These are phyloP conservation scores for Hemisphaericaspora lyxosophila DNA, from an alignment of 1,139 yeast species.

Conservation along the genomic window DNA sequence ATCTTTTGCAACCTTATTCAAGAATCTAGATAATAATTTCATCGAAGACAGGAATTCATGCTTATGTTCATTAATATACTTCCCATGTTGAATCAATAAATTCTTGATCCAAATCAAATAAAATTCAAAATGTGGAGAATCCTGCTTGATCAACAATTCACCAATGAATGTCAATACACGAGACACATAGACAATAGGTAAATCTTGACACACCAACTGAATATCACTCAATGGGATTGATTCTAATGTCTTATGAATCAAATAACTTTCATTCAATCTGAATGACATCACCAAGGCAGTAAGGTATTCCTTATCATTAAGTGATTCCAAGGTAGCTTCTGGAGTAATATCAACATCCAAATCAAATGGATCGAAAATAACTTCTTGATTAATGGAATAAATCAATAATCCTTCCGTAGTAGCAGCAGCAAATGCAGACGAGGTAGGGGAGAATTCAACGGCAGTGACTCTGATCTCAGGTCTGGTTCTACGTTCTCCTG, in stretches of 20 bases:
- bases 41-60: constrained; percentile 66
- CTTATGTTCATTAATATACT: constrained; percentile 62
- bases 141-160: constrained; percentile 51
- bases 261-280: constrained; percentile 77
- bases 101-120: constrained; percentile 77
- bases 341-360: constrained; percentile 92
- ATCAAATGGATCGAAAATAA: constrained; percentile 92
- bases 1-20: constrained; percentile 74
- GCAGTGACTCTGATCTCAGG: constrained; percentile 81
- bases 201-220: constrained; percentile 57
- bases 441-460: constrained; percentile 84
- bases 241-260: constrained; percentile 75
- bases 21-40: constrained; percentile 72
- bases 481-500: constrained; percentile 71
- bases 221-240: constrained; percentile 74
- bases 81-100: constrained; percentile 72
- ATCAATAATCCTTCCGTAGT: constrained; percentile 91
- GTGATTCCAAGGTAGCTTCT: constrained; percentile 60
- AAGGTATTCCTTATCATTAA: constrained; percentile 69
- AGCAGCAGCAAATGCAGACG: constrained; percentile 90
- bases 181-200: constrained; percentile 77
- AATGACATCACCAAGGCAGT: constrained; percentile 90
- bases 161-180: constrained; percentile 73
- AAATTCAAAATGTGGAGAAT: constrained; percentile 85
- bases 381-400: constrained; percentile 72